Conservation (phyloP, 257 asterid species). For the Rauvolfia tetraphylla region DNA sequence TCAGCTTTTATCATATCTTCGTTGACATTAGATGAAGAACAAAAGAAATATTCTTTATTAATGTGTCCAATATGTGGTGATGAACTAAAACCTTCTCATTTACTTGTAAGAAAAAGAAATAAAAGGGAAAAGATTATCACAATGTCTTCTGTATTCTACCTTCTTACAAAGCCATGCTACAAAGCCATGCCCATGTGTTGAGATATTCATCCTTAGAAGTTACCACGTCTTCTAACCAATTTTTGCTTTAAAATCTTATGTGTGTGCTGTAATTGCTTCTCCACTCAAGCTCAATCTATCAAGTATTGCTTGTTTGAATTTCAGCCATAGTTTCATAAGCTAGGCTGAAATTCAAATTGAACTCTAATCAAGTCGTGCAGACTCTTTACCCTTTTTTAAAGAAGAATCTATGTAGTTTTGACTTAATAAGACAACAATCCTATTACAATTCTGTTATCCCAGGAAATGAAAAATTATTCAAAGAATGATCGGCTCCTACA, state of each 20-base stretch:
- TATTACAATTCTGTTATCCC: not conserved
- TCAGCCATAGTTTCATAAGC: not conserved
- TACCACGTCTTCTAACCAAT: no score
- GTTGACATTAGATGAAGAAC: not conserved
- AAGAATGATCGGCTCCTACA: not conserved
- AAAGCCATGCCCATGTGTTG: no score
- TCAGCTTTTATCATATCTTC: not conserved
- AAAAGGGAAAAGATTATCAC: no score
- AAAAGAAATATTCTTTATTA: not conserved
- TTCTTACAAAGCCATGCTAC: not conserved
- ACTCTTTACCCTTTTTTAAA: not conserved
- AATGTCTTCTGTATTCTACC: not conserved
- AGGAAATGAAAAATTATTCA: not conserved
- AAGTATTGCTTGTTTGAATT: not conserved
- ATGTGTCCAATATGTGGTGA: not conserved
- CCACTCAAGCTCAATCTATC: not conserved
- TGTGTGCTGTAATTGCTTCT: not conserved
- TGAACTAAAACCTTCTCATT: not conserved
- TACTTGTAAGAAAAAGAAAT: not conserved
- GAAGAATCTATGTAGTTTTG: not conserved
- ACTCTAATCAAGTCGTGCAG: not conserved
- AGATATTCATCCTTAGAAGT: no score
- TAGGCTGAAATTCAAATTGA: not conserved
- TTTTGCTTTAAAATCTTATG: no score
- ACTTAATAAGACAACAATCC: not conserved